Evolutionary conservation across 2,329 filamentous ascomycete species (phyloP).

Genomic region (Alternaria arbusti): DNA sequence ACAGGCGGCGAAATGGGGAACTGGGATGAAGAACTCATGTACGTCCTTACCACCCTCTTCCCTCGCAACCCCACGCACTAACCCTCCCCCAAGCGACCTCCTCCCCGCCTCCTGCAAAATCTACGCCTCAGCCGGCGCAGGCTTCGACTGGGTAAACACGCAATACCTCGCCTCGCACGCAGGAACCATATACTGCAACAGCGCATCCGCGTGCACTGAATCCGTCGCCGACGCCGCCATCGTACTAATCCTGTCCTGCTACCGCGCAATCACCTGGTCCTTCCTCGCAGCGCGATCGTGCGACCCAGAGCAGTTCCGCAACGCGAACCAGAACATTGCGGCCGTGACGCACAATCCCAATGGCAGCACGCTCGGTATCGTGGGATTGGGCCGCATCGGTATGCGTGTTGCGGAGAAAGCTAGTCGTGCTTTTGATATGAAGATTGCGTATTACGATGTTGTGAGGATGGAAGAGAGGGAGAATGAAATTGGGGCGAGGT

Average conservation of each 20-base stretch:
- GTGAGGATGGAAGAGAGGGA: slow-evolving; percentile 57
- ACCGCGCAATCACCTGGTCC: slow-evolving; percentile 72
- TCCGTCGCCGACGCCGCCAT: slow-evolving; percentile 75
- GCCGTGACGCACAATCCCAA: slow-evolving; percentile 68
- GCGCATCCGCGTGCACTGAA: slow-evolving; percentile 72
- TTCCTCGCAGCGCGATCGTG: slow-evolving; percentile 61
- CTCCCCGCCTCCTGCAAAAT: slow-evolving; percentile 62
- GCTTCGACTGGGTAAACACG: slow-evolving; percentile 69
- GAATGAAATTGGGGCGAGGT: slow-evolving; percentile 59
- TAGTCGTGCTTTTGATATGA: slow-evolving; percentile 68
- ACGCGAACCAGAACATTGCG: slow-evolving; percentile 67
- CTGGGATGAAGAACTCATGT: slow-evolving; percentile 66
- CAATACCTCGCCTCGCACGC: slow-evolving; percentile 65
- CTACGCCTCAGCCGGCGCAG: slow-evolving; percentile 66
- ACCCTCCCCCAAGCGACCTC: slow-evolving; percentile 16
- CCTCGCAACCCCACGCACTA: not conserved
- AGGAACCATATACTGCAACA: slow-evolving; percentile 74
- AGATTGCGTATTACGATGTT: slow-evolving; percentile 68
- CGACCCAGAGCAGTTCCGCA: slow-evolving; percentile 56
- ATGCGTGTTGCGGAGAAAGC: slow-evolving; percentile 64
- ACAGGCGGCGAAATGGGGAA: slow-evolving; percentile 70
- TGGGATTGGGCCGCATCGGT: slow-evolving; percentile 69
- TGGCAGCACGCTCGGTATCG: slow-evolving; percentile 66
- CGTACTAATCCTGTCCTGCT: slow-evolving; percentile 71
- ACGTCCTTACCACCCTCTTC: not conserved